Conservation (phyloP, 2,329 filamentous ascomycete genomes). For the Trichoderma guizhouense region DNA sequence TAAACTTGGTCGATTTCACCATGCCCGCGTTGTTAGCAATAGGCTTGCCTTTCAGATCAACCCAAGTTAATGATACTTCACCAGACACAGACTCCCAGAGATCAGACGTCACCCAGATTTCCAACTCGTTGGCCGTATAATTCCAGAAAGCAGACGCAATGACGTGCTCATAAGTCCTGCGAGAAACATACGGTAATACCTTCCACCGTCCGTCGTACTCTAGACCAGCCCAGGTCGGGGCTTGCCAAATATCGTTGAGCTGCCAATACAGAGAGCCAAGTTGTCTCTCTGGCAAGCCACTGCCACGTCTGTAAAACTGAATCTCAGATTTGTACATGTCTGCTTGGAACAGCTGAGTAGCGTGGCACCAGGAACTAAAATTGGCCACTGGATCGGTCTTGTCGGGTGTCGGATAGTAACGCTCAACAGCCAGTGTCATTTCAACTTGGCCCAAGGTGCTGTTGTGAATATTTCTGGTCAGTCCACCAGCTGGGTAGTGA, state of each 20-base stretch:
- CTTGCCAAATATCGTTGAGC: constrained; percentile 63
- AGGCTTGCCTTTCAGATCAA: constrained; percentile 17
- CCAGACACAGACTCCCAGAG: constrained; percentile 19
- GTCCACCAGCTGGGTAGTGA: constrained; percentile 40
- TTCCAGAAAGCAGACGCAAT: constrained; percentile 44
- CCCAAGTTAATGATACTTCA: constrained; percentile 16
- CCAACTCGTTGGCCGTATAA: constrained; percentile 2
- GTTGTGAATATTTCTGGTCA: constrained; percentile 20
- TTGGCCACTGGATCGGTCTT: constrained; percentile 53
- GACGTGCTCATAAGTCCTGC: constrained; percentile 55
- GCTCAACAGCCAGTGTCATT: constrained; percentile 55
- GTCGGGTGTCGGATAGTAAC: constrained; percentile 55
- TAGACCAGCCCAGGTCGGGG: constrained; percentile 61
- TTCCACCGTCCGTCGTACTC: constrained; percentile 64
- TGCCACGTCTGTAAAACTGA: constrained; percentile 58
- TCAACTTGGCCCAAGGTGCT: constrained; percentile 45
- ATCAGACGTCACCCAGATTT: constrained; percentile 21
- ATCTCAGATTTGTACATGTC: constrained; percentile 60
- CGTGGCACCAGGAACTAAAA: constrained; percentile 59
- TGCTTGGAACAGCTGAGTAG: constrained; percentile 63
- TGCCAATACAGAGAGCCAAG: constrained; percentile 63
- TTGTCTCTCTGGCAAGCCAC: constrained; percentile 54
- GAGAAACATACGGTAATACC: constrained; percentile 55
- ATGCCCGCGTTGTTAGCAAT: constrained; percentile 18
- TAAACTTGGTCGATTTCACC: constrained; percentile 10